Evolutionary conservation across 2,329 filamentous ascomycete genomes (phyloP), one percentile per base, ranked within the genome.

Genomic region (Pseudogymnoascus sp.): DNA sequence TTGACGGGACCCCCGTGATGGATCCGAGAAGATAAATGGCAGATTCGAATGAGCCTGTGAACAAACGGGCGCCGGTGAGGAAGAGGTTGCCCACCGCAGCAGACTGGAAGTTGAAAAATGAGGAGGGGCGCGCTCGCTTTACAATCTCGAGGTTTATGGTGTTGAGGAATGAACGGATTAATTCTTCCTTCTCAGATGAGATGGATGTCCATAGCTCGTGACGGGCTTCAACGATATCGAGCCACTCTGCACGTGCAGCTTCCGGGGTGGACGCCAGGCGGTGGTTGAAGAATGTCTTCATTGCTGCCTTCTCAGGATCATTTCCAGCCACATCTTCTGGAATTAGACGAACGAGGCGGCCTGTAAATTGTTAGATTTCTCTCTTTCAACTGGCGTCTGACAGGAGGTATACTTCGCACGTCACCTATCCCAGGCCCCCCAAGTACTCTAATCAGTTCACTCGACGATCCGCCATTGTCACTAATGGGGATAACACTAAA

Each of bases 381-480:
- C 31, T 17, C 8, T n/a, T 58, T 36, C 8, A 26, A 39, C 13
- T 26, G 8, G 7, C 7, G 31, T 13, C 35, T 50, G n/a, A 7
- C 1, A 13, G 9, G 37, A 58, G 13, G 37, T 11, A 35, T 76
- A 88, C 87, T 90, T 71, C 89, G 80, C 26, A 92, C 83, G 75
- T 92, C 89, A 61, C 89, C 89, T 69, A 92, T 81, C 2, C 93
- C 93, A 66, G 93, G 93, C 1, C 94, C 94, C 11, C 93, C 94
- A 75, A 97, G 94, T 36, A 97, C 92, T 36, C 94, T 84, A 66
- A 97, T 96, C 69, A 97, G 79, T 77, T 97, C 93, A 47, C 90
- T 96, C 2, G 92, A 95, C 68, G 90, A 95, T 39, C 93, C 93
- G 58, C 93, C 93, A 74, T 97, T 97, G 76, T 97, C 93, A 66